Percentiles rank a stretch among this genome's conserved stretches.
Evolutionary conservation across 2,329 filamentous ascomycete genomes (phyloP).

Genomic region (Stachybotrys elegans): DNA sequence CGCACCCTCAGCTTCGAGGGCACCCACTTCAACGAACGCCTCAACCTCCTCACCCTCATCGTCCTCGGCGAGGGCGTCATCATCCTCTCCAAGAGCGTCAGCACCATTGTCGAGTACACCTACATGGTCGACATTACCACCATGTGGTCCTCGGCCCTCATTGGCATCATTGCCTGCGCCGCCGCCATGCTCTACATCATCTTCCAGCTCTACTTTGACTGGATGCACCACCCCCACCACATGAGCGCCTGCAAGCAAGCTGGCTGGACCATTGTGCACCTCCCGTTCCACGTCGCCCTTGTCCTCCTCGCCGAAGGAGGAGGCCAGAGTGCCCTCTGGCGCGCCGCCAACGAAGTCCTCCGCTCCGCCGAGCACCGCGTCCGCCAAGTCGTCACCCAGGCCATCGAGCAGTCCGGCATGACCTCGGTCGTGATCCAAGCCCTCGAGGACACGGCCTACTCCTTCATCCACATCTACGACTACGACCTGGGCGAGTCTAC

Average conservation of each 20-base stretch:
- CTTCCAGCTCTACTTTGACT: conserved; percentile 11
- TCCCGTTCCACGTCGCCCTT: conserved; percentile 7
- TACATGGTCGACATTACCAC: conserved; percentile 2
- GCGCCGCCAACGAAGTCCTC: conserved; percentile 7
- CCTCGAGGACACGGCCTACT: neutral
- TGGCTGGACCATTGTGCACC: conserved; percentile 7
- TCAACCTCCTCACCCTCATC: conserved; percentile 8
- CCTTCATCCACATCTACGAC: too few species aligned
- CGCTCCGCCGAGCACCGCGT: conserved; percentile 2
- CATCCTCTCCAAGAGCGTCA: conserved; percentile 8
- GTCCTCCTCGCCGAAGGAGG: conserved; percentile 8
- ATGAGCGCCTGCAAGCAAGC: conserved; percentile 6
- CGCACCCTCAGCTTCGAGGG: conserved; percentile 8
- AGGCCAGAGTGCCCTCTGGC: conserved; percentile 8
- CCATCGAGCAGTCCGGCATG: neutral
- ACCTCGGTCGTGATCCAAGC: neutral
- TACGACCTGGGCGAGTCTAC: too few species aligned
- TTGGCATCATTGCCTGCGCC: conserved; percentile 7
- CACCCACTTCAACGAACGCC: conserved; percentile 8
- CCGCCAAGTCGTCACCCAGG: neutral
- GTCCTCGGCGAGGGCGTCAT: conserved; percentile 9
- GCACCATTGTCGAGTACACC: conserved; percentile 8
- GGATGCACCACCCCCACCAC: conserved; percentile 10
- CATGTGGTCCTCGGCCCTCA: conserved; percentile 5
- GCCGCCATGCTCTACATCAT: conserved; percentile 8